Conservation (phyloP, 192 early-diverging fungal genomes). For the Backusella mclennaniae region DNA sequence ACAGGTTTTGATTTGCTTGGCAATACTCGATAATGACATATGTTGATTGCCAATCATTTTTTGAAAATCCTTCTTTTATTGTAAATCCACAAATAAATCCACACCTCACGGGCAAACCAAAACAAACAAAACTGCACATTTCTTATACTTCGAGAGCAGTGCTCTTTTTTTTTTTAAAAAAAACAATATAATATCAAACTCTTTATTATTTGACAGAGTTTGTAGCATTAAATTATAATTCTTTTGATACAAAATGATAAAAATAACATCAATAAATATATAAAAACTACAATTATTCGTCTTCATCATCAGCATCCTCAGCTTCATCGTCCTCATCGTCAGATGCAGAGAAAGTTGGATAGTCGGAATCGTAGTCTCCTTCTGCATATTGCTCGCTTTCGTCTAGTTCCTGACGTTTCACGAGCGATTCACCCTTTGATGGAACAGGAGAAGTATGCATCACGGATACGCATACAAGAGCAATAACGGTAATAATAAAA, state of each 20-base stretch:
- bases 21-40: neutral
- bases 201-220: neutral
- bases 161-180: neutral
- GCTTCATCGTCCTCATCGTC: neutral
- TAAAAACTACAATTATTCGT: neutral
- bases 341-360: neutral
- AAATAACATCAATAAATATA: neutral
- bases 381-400: neutral
- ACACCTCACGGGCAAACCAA: neutral
- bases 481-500: neutral
- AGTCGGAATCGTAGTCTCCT: neutral
- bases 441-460: slow-evolving; percentile 4
- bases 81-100: neutral
- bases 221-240: neutral
- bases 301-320: neutral
- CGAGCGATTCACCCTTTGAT: neutral
- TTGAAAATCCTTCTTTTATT: too few species aligned
- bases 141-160: neutral
- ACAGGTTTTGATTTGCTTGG: too few species aligned
- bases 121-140: neutral
- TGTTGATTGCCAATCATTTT: neutral
- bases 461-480: neutral
- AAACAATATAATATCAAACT: neutral
- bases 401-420: neutral
- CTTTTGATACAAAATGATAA: neutral